Conservation (phyloP, 495 filamentous ascomycete species). For the Neurospora sp. region DNA sequence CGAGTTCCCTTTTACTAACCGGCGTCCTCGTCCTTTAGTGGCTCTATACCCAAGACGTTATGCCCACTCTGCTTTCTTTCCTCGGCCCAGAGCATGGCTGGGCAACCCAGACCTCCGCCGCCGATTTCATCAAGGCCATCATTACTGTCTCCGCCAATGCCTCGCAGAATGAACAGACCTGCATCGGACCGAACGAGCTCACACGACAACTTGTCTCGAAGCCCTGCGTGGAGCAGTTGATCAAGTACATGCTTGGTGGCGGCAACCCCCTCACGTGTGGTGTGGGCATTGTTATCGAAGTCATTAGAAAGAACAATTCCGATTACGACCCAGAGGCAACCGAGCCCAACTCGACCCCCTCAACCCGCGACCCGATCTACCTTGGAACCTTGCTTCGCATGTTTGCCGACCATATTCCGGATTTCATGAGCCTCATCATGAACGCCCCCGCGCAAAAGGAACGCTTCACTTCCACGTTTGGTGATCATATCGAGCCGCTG, state of each 20-base stretch:
- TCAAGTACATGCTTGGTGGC: conserved; percentile 83
- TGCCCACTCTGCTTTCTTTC: conserved; percentile 80
- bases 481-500: conserved; percentile 81
- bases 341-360: conserved; percentile 65
- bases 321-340: conserved; percentile 92
- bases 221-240: conserved; percentile 68
- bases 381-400: conserved; percentile 84
- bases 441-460: conserved; percentile 44
- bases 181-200: conserved; percentile 94
- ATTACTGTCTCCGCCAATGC: conserved; percentile 98
- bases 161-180: conserved; percentile 92
- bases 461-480: conserved; percentile 59
- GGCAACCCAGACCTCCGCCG: conserved; percentile 90
- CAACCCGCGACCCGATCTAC: conserved; percentile 89
- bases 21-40: conserved; percentile 45
- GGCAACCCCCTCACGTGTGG: conserved; percentile 94
- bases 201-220: conserved; percentile 93
- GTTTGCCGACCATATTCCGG: conserved; percentile 84
- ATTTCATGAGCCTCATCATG: conserved; percentile 89
- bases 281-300: conserved; percentile 95
- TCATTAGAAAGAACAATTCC: conserved; percentile 98
- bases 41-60: conserved; percentile 85
- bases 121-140: conserved; percentile 96
- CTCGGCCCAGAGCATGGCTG: conserved; percentile 70
- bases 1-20: neutral